Evolutionary conservation across 352 stramenopile genomes (phyloP).

Genomic region (Pythium dissotocum): DNA sequence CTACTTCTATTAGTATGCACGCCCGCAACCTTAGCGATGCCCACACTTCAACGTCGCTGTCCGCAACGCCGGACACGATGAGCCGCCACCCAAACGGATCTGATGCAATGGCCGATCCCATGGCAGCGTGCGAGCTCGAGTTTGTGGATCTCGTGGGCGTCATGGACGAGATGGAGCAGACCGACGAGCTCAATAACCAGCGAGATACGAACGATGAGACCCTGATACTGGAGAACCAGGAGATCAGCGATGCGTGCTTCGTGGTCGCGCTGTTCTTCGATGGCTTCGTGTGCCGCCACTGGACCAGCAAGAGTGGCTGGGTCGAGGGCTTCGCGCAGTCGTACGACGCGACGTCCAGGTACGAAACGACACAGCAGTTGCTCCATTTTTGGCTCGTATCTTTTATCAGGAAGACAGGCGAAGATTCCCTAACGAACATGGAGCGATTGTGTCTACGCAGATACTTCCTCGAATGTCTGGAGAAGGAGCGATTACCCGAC

Average conservation of each 20-base stretch:
- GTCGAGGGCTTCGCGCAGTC: slow-evolving; percentile 72
- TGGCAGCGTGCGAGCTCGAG: slow-evolving; percentile 6
- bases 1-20: slow-evolving; percentile 3
- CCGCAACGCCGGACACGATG: not conserved
- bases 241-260: slow-evolving; percentile 22
- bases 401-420: not conserved
- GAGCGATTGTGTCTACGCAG: slow-evolving; percentile 18
- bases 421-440: not conserved
- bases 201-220: not conserved
- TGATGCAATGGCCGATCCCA: not conserved
- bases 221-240: not conserved
- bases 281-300: slow-evolving; percentile 69
- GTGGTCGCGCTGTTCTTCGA: slow-evolving; percentile 64
- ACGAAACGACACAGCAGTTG: slow-evolving; percentile 8
- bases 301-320: slow-evolving; percentile 47
- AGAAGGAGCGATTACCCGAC: slow-evolving; percentile 52
- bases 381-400: slow-evolving; percentile 1
- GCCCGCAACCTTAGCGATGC: slow-evolving; percentile 1
- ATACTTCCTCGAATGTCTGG: slow-evolving; percentile 65
- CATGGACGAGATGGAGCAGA: slow-evolving; percentile 14
- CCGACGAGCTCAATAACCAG: not conserved
- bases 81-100: not conserved
- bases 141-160: slow-evolving; percentile 21
- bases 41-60: slow-evolving; percentile 6
- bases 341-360: slow-evolving; percentile 72